phyloP scores from a whole-genome alignment of 495 filamentous ascomycete species.

The Hypoxylon perforatum region DNA sequence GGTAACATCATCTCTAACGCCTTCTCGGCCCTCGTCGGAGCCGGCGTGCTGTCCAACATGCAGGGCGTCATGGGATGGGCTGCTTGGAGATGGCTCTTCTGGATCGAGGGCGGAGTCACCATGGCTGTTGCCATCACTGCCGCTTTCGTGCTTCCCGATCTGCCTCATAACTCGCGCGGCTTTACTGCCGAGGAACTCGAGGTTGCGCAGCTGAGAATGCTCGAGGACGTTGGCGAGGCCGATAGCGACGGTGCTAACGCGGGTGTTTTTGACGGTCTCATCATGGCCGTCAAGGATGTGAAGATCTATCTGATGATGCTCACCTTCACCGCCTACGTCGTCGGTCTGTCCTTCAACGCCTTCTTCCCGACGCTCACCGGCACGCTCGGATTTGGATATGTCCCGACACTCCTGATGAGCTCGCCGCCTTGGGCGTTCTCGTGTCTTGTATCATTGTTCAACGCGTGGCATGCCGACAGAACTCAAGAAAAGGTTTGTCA shows the following conservation, averaged over 20 bases:
- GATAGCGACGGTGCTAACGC: conserved; percentile 71
- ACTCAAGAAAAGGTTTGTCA: conserved; percentile 64
- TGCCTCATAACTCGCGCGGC: conserved; percentile 76
- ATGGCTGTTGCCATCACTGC: conserved; percentile 56
- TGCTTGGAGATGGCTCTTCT: conserved; percentile 75
- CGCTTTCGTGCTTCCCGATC: conserved; percentile 75
- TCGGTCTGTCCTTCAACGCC: conserved; percentile 59
- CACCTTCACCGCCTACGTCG: conserved; percentile 54
- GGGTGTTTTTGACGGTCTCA: conserved; percentile 70
- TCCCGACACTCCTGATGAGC: not conserved
- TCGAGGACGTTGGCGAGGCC: conserved; percentile 80
- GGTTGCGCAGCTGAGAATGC: conserved; percentile 74
- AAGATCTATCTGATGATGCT: conserved; percentile 70
- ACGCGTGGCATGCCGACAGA: no score
- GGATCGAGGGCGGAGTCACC: conserved; percentile 74
- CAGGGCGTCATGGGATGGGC: conserved; percentile 57
- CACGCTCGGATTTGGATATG: conserved; percentile 68
- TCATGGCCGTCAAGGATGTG: conserved; percentile 74
- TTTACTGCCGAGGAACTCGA: conserved; percentile 74
- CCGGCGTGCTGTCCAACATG: conserved; percentile 64
- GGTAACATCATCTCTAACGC: conserved; percentile 70
- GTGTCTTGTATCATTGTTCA: no score
- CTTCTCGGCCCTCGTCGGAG: conserved; percentile 70
- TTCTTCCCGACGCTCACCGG: conserved; percentile 75
- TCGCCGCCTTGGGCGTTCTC: no score